phyloP scores from a whole-genome alignment of 139 green algal genomes.

The Parachlorella kessleri region DNA sequence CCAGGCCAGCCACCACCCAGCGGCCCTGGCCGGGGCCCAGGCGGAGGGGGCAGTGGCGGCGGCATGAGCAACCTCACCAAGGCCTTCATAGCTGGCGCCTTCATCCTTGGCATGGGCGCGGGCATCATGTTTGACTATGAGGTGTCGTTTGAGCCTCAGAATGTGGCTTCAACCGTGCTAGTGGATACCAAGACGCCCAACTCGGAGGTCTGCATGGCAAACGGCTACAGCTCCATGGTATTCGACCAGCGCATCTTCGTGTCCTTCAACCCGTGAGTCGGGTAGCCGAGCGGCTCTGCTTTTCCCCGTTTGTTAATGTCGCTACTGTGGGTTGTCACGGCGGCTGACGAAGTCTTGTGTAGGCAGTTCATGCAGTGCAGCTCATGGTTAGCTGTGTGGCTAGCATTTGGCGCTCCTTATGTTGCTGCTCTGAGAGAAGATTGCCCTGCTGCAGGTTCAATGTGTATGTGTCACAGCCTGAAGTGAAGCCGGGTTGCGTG shows the following conservation, averaged over 20 bases:
- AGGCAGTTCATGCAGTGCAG: no score
- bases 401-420: no score
- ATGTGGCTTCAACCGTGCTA: slow-evolving; percentile 92
- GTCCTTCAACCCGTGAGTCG: slow-evolving; percentile 93
- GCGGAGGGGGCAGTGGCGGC: slow-evolving; percentile 14
- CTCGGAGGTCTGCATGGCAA: slow-evolving; percentile 94
- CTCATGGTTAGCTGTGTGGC: no score
- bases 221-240: slow-evolving; percentile 97
- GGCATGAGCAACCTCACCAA: slow-evolving; percentile 52
- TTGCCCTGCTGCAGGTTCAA: slow-evolving; percentile 86
- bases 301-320: not conserved
- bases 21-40: slow-evolving; percentile 11
- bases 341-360: no score
- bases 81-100: slow-evolving; percentile 78
- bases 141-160: slow-evolving; percentile 79
- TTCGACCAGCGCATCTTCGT: slow-evolving; percentile 99
- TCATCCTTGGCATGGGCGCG: slow-evolving; percentile 79
- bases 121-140: slow-evolving; percentile 75
- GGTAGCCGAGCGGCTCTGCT: no score
- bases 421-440: no score
- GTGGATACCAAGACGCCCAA: slow-evolving; percentile 96
- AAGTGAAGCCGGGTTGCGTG: slow-evolving; percentile 98
- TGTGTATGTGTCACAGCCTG: slow-evolving; percentile 95
- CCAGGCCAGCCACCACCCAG: not conserved
- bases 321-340: no score